Base-by-base conservation (phyloP, 306 rosid genomes). In the Dicorynia guianensis region DNA sequence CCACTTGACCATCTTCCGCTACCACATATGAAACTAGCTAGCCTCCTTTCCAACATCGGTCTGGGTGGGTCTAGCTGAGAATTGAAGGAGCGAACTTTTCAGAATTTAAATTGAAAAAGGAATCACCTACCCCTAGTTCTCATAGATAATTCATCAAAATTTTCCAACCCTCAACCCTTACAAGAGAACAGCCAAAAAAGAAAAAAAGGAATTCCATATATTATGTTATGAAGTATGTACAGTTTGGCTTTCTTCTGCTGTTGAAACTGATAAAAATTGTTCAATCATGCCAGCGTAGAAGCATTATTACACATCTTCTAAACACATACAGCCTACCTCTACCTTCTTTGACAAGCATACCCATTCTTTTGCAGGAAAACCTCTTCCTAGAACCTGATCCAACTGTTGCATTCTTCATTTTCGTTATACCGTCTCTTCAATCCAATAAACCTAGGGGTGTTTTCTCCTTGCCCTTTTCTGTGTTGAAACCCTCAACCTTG, bases 271-370 rank as follows among this genome's bases (percentile, higher is more conserved):
- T 49, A 1, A 25, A 25, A 30, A 46, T 12, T 38, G 38, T 35
- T 75, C 47, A 63, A 36, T 74, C 79, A 13, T 63, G 63, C 63
- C 71, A 63, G 33, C 71, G 55, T 3, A 74, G 71, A 74, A 74
- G 79, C 71, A 74, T 74, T 17, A 57, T 63, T 19, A 74, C 30
- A 74, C 79, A 74, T 63, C 79, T 49, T 3, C 63, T 66, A 15
- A 74, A 38, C 7, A 74, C 63, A 39, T 74, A 74, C 0, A 74
- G 17, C 71, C 79, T 74, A 17, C 79, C 79, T 63, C 60, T 74
- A 12, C 71, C 54, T 50, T 74, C 71, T 63, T 14, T 55, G 4
- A 74, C 49, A 11, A 38, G 54, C 17, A 36, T 69, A 0, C 63
- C 43, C 20, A 56, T 18, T 11, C 74, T 61, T 67, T 19, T 74